Evolutionary conservation across 345 rosid genomes (phyloP).

Genomic region (Linum tenue): DNA sequence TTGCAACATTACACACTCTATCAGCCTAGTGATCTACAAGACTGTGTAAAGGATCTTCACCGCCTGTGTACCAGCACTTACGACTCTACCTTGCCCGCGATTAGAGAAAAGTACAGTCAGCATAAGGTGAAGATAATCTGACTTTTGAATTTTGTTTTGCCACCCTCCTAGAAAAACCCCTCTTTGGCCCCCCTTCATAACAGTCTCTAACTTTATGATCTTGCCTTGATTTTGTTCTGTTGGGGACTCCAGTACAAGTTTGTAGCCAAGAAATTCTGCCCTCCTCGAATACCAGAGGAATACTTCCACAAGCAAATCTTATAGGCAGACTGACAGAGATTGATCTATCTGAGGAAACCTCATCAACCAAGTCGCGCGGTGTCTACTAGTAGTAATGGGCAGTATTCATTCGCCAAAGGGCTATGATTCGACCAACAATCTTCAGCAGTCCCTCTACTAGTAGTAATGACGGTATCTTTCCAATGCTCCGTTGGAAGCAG

Average conservation of each 20-base stretch:
- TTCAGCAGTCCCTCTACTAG: constrained; percentile 40
- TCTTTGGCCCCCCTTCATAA: neutral
- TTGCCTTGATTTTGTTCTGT: neutral
- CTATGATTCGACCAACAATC: constrained; percentile 25
- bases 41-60: constrained; percentile 66
- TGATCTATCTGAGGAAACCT: no score
- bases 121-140: constrained; percentile 49
- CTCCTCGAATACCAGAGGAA: constrained; percentile 56
- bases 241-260: constrained; percentile 50
- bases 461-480: constrained; percentile 19
- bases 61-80: constrained; percentile 41
- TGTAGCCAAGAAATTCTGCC: constrained; percentile 75
- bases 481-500: constrained; percentile 17
- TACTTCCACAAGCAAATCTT: constrained; percentile 37
- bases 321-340: constrained; percentile 1
- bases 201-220: neutral
- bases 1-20: constrained; percentile 82
- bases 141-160: neutral
- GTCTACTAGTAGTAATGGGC: no score
- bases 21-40: constrained; percentile 48
- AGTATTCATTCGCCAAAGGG: no score
- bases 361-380: no score
- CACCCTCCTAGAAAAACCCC: neutral
- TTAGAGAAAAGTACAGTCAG: constrained; percentile 81
- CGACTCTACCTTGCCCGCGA: constrained; percentile 49